Conservation (phyloP, 345 rosid species). For the Balakata baccata region DNA sequence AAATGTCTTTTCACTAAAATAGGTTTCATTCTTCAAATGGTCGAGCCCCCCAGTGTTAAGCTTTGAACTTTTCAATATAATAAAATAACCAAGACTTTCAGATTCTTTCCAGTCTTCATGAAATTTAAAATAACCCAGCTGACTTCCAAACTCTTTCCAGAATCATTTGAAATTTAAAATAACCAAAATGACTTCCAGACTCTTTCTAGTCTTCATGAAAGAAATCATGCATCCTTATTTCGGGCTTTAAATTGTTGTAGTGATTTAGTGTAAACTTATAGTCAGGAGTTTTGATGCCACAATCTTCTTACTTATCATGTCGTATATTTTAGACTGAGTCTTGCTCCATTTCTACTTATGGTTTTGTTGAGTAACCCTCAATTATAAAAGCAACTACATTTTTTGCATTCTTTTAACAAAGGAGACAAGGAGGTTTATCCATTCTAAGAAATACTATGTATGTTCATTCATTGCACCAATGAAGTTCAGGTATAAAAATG, state of each 20-base stretch:
- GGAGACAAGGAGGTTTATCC: not conserved
- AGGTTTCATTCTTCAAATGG: constrained; percentile 30
- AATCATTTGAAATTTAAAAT: too few relatives aligned
- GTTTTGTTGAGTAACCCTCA: not conserved
- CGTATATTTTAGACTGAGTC: not conserved
- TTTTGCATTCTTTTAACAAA: not conserved
- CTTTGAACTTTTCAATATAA: constrained; percentile 10
- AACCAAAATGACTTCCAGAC: not conserved
- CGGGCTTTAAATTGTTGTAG: not conserved
- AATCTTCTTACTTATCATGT: not conserved
- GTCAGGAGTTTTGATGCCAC: not conserved
- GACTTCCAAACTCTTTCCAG: too few relatives aligned
- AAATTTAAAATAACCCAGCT: too few relatives aligned
- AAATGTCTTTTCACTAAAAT: constrained; percentile 12
- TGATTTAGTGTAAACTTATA: not conserved
- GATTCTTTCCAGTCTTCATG: too few relatives aligned
- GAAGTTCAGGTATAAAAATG: not conserved
- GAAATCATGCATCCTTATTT: not conserved
- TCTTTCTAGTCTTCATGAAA: not conserved
- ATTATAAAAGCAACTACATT: not conserved
- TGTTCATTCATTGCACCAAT: not conserved
- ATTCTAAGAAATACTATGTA: not conserved
- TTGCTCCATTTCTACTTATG: not conserved
- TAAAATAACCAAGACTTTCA: too few relatives aligned
- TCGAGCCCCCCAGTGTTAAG: constrained; percentile 22